A percentile compares a stretch with the other conserved stretches of the same genome.
phyloP scores from a whole-genome alignment of 139 green algal species.

The Chlamydomonas sp. region DNA sequence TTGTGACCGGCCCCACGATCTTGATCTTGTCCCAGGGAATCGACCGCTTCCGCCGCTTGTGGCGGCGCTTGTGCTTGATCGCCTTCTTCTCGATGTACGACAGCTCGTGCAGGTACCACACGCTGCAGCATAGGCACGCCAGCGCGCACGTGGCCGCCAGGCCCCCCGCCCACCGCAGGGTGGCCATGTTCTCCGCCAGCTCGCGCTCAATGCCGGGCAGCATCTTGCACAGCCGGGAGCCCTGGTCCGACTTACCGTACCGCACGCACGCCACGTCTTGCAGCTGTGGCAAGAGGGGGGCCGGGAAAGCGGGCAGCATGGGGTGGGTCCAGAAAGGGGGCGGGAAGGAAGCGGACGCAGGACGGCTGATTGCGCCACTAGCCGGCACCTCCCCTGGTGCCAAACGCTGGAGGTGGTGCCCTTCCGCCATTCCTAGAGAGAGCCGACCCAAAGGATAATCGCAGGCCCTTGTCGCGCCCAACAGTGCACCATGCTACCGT shows the following conservation, averaged over 20 bases:
- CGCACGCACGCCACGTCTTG: constrained; percentile 39
- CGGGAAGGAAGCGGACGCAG: too few species aligned
- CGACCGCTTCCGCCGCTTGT: constrained; percentile 54
- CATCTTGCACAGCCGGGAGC: constrained; percentile 54
- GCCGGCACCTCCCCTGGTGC: too few species aligned
- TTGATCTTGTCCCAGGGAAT: constrained; percentile 75
- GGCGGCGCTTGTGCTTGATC: constrained; percentile 64
- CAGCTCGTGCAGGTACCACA: constrained; percentile 57
- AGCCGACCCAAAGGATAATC: not conserved
- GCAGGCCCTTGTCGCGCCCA: not conserved
- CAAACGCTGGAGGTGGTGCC: too few species aligned
- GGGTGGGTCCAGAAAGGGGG: not conserved
- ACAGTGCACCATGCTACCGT: not conserved
- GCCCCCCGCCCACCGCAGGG: constrained; percentile 19
- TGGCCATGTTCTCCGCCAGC: constrained; percentile 31
- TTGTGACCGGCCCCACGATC: constrained; percentile 48
- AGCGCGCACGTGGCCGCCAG: constrained; percentile 6
- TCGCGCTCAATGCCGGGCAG: constrained; percentile 49
- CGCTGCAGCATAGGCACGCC: not conserved
- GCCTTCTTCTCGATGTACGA: constrained; percentile 65
- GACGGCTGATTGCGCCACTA: too few species aligned
- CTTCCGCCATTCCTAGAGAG: too few species aligned
- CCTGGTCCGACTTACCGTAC: constrained; percentile 24
- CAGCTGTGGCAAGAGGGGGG: constrained; percentile 23
- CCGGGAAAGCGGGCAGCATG: not conserved